Base-by-base conservation (phyloP, 2,329 filamentous ascomycete genomes). In the Hypoxylon sp. region DNA sequence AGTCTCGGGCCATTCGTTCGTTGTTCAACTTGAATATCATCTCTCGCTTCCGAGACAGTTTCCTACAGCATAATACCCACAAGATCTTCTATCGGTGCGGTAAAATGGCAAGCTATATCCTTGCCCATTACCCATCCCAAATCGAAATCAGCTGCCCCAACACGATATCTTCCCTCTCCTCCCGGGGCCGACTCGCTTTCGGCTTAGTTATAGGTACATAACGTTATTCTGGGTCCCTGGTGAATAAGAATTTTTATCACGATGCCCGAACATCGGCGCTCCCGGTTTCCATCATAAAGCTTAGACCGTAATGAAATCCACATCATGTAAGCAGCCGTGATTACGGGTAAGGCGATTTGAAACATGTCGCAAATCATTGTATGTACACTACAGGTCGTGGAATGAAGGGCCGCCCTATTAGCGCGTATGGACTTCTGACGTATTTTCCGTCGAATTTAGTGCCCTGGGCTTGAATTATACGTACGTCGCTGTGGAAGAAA, bases 181-280 rank as follows among this genome's bases (percentile, higher is more conserved):
- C 9, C 36, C 50, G 36, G 36, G 30, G 36, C 50, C 50, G 50
- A 53, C 22, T 40, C 49, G 33, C 50, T 30, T 14, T 42, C 2
- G 16, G 14, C 20, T 44, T 48, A 49, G 55, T 55, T 55, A 20
- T 20, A n/a, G 24, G 24, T 26, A 26, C 24, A 6, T 45, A 33
- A n/a, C 12, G 7, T 14, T 28, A 36, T 52, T 51, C 46, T 24
- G 42, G 44, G 14, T 51, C 20, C 58, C 50, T 61, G 51, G 58
- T 45, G 45, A 49, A 44, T n/a, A 20, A 16, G 24, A 30, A 33
- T n/a, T n/a, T 11, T 33, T 52, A 45, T 18, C 18, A 8, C 5
- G 16, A 48, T 38, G 20, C 32, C 58, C 58, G 50, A 61, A 42
- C 26, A 55, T 61, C 58, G 58, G 58, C 51, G 50, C 24, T 50